Evolutionary conservation across 1,284 basidiomycete species (phyloP), one percentile per base, ranked within the genome.

Genomic region (Agroathelia rolfsii): DNA sequence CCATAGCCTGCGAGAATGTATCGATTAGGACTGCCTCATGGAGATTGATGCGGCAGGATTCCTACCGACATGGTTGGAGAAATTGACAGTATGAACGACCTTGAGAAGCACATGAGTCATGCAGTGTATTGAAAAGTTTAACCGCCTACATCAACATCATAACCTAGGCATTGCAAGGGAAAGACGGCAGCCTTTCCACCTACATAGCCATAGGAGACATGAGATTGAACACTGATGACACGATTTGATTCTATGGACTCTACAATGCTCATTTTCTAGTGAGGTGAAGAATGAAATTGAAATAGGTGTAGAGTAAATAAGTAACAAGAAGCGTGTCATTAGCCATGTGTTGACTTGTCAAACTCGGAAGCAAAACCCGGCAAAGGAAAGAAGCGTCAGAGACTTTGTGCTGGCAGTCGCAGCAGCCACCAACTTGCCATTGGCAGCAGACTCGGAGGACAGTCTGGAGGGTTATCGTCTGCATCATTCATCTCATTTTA

Each of bases 181-280:
- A 99, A 96, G 0, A 89, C 83, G 0, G 94, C 94, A 3, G 93
- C 88, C 69, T 93, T 92, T 47, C 73, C 73, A 48, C 93, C 93
- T n/a, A 95, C 94, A 52, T 94, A 97, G 36, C 94, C 94, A 43
- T 81, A 89, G 2, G 85, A 77, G 37, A 97, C 94, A 49, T 98
- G 94, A 1, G 85, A 89, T 52, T 97, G 94, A 29, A 97, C 75
- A 52, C 81, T 83, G 20, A 87, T 57, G n/a, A 87, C 64, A 26
- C 78, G 62, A n/a, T n/a, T n/a, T n/a, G n/a, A n/a, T n/a, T n/a
- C n/a, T n/a, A n/a, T 37, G 44, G 30, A 30, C 32, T 51, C 40
- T 17, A 41, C 41, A 30, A 41, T 44, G 30, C 51, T 41, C 53
- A 56, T 55, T 17, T 30, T 35, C 10, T 11, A n/a, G n/a, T n/a